Conservation (phyloP, 495 filamentous ascomycete genomes). For the Cairneyella variabilis region DNA sequence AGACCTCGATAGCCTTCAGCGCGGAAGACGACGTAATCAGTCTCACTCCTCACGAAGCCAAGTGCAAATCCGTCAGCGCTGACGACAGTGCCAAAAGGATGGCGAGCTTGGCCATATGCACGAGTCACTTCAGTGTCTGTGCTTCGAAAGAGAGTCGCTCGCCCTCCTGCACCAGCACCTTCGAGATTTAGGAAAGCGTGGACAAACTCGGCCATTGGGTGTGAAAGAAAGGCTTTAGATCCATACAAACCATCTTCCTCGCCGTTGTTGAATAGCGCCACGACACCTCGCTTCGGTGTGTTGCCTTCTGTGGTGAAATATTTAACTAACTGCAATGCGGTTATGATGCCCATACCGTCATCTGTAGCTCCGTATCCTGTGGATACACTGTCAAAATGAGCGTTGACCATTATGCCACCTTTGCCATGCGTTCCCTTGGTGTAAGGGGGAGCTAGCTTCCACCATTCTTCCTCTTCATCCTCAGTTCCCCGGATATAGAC, state of each 20-base stretch:
- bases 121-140: slow-evolving; percentile 84
- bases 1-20: slow-evolving; percentile 82
- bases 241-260: slow-evolving; percentile 95
- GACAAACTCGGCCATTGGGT: slow-evolving; percentile 70
- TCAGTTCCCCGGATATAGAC: slow-evolving; percentile 83
- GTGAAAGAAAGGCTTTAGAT: slow-evolving; percentile 77
- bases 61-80: slow-evolving; percentile 78
- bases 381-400: slow-evolving; percentile 93
- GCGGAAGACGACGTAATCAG: slow-evolving; percentile 85
- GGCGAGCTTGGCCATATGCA: slow-evolving; percentile 62
- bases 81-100: slow-evolving; percentile 82
- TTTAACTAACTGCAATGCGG: slow-evolving; percentile 79
- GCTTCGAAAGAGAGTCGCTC: slow-evolving; percentile 79
- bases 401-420: slow-evolving; percentile 85
- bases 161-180: slow-evolving; percentile 89
- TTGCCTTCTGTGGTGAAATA: slow-evolving; percentile 80
- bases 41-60: slow-evolving; percentile 75
- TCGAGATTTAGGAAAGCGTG: slow-evolving; percentile 93
- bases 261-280: slow-evolving; percentile 89
- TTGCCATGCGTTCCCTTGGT: slow-evolving; percentile 48
- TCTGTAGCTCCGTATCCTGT: slow-evolving; percentile 89
- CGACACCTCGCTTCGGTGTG: slow-evolving; percentile 72
- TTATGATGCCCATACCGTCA: slow-evolving; percentile 85
- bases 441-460: slow-evolving; percentile 38
- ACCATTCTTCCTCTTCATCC: slow-evolving; percentile 65